Evolutionary conservation across 2,329 filamentous ascomycete genomes (phyloP).

Genomic region (Colletotrichum theobromicola): DNA sequence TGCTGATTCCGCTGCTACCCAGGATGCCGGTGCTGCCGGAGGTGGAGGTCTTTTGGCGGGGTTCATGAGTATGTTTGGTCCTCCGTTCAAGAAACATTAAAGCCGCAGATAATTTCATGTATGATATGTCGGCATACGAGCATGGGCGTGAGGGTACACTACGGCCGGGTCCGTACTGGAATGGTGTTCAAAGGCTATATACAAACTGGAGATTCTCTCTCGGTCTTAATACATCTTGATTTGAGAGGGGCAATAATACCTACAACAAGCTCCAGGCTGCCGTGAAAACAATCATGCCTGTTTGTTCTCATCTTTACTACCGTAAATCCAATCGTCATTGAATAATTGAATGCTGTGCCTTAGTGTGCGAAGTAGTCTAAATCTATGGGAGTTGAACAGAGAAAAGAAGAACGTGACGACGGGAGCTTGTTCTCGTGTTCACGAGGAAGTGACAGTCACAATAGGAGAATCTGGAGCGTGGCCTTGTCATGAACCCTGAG

Average conservation of each 20-base stretch:
- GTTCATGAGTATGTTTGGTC: background rate
- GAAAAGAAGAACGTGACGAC: no score
- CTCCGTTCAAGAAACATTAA: background rate
- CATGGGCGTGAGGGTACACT: background rate
- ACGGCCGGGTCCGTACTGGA: constrained; percentile 15
- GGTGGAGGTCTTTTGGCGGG: background rate
- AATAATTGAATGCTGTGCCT: no score
- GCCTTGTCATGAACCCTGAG: background rate
- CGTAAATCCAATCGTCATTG: no score
- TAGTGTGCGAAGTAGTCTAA: no score
- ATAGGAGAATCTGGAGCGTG: no score
- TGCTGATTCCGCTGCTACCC: background rate
- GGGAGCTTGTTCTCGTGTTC: no score
- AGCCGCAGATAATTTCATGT: background rate
- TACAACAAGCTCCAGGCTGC: accelerated
- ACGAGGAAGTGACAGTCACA: no score
- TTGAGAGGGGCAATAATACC: background rate
- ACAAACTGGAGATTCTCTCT: background rate
- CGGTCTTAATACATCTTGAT: background rate
- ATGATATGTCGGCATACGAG: background rate
- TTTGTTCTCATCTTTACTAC: no score
- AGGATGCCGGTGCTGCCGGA: background rate
- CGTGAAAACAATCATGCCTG: background rate
- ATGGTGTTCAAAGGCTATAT: background rate
- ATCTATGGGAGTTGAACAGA: no score